A percentile compares a stretch with the other conserved stretches of the same genome.
Conservation (phyloP, 2,329 filamentous ascomycete genomes). For the Ophiosphaerella herpotricha region DNA sequence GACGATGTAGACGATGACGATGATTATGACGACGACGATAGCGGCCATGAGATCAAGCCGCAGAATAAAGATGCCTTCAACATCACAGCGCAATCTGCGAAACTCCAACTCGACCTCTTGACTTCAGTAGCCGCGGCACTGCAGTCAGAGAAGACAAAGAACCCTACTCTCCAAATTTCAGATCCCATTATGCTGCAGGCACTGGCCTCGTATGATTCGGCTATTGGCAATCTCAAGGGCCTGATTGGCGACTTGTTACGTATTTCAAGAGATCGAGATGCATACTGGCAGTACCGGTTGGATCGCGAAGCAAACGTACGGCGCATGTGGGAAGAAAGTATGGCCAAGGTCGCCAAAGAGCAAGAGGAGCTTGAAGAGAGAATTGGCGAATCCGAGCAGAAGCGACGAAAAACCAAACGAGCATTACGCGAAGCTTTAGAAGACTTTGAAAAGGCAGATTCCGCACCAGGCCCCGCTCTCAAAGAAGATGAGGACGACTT, state of each 20-base stretch:
- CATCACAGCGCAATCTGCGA: constrained; percentile 94
- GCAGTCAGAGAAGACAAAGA: constrained; percentile 69
- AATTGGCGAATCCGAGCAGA: constrained; percentile 87
- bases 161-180: constrained; percentile 72
- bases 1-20: constrained; percentile 68
- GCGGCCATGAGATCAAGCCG: constrained; percentile 72
- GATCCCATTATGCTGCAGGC: constrained; percentile 79
- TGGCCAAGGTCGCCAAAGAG: constrained; percentile 94
- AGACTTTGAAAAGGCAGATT: constrained; percentile 45
- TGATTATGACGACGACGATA: constrained; percentile 79
- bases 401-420: constrained; percentile 85
- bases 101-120: constrained; percentile 88
- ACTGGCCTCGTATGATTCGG: constrained; percentile 82
- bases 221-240: constrained; percentile 83
- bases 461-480: constrained; percentile 10
- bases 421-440: constrained; percentile 86
- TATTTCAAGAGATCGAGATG: constrained; percentile 91
- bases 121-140: constrained; percentile 84
- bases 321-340: constrained; percentile 95
- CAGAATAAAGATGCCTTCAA: constrained; percentile 92
- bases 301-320: constrained; percentile 90
- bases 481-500: constrained; percentile 38
- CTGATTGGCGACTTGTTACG: constrained; percentile 85
- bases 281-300: constrained; percentile 94
- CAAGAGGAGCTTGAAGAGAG: constrained; percentile 88